phyloP scores from a whole-genome alignment of 2,329 filamentous ascomycete species.

The Fusarium dlaminii region DNA sequence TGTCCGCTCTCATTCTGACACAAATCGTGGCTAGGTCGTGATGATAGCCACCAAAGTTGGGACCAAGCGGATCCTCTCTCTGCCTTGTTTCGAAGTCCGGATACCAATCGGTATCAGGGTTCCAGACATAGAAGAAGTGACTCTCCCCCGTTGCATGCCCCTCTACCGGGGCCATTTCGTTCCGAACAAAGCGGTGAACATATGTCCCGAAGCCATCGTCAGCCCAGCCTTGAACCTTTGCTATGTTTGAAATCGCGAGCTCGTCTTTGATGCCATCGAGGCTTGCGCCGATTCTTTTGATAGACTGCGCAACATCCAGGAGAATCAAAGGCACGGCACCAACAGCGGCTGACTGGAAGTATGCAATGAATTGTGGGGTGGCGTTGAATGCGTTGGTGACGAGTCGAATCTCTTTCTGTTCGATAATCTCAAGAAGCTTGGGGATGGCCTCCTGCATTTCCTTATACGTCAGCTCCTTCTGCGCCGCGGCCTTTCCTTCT shows the following conservation, averaged over 20 bases:
- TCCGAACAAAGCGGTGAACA: accelerated
- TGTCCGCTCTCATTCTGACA: background rate
- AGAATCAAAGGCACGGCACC: accelerated
- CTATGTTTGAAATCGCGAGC: background rate
- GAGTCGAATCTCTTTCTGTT: background rate
- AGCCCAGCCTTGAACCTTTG: accelerated
- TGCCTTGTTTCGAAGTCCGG: background rate
- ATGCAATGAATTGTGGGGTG: background rate
- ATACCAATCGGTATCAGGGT: background rate
- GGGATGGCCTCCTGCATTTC: background rate
- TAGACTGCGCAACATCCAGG: accelerated
- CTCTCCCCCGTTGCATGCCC: accelerated
- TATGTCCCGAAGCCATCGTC: background rate
- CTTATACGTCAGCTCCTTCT: background rate
- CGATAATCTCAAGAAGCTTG: background rate
- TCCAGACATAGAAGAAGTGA: background rate
- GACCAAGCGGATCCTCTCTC: accelerated
- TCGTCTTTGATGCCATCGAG: accelerated
- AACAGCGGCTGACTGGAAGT: accelerated
- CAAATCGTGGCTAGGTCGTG: background rate
- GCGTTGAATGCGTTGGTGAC: background rate
- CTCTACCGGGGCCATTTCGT: background rate
- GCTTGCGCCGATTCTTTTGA: background rate
- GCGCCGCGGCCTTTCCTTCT: background rate
- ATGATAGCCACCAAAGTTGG: background rate